Evolutionary conservation across 2,329 filamentous ascomycete species (phyloP).

Genomic region (Achaetomium macrosporum): DNA sequence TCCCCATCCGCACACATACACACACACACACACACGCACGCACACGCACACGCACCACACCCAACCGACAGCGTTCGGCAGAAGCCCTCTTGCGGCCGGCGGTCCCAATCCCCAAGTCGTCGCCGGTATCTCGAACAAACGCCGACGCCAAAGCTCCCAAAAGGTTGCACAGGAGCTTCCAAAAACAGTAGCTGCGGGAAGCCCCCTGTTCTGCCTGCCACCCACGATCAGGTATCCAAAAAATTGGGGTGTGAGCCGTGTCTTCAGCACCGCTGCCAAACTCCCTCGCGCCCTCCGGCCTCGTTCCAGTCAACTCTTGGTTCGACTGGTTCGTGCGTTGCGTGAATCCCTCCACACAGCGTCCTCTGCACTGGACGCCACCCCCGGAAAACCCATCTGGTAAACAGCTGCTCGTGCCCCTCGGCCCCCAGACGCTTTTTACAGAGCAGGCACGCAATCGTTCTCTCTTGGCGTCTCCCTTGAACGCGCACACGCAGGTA

Average conservation of each 20-base stretch:
- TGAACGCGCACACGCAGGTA: slow-evolving; percentile 9
- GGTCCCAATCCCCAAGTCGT: slow-evolving; percentile 19
- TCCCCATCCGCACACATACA: background rate
- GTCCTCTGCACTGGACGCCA: slow-evolving; percentile 16
- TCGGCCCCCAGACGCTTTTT: slow-evolving; percentile 3
- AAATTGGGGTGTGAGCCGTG: slow-evolving; percentile 24
- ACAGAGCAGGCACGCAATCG: slow-evolving; percentile 4
- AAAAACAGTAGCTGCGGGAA: slow-evolving; percentile 27
- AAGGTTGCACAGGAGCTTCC: slow-evolving; percentile 26
- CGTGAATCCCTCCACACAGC: slow-evolving; percentile 22
- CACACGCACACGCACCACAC: too few relatives aligned
- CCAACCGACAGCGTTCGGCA: slow-evolving; percentile 2
- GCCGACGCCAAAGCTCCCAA: slow-evolving; percentile 15
- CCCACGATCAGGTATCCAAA: slow-evolving; percentile 22
- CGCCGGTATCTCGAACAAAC: slow-evolving; percentile 13
- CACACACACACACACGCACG: background rate
- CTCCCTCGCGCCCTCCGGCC: slow-evolving; percentile 20
- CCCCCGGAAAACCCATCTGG: slow-evolving; percentile 7
- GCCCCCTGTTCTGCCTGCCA: slow-evolving; percentile 18
- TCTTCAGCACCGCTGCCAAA: slow-evolving; percentile 22
- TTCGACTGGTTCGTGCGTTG: slow-evolving; percentile 25
- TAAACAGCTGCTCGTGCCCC: background rate
- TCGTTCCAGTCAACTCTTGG: slow-evolving; percentile 23
- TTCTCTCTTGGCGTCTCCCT: slow-evolving; percentile 1
- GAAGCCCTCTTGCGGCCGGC: slow-evolving; percentile 12